Evolutionary conservation across 2,329 filamentous ascomycete species (phyloP), one percentile per base, ranked within the genome.

Genomic region (Curvularia eragrostidis): DNA sequence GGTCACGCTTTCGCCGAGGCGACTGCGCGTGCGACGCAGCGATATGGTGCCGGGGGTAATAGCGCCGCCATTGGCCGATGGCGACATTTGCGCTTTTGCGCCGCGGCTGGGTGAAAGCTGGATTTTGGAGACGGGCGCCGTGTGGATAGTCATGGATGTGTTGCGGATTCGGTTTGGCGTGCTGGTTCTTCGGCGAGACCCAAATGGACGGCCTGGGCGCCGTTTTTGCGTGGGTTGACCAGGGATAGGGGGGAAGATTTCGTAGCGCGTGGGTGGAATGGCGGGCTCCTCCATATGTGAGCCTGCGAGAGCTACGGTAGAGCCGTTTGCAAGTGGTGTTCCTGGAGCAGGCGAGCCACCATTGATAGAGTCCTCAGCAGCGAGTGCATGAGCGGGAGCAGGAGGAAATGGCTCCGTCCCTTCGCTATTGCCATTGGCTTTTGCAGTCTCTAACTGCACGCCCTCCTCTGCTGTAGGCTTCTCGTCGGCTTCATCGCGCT

Each of bases 191-290:
- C 75, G 70, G 21, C 73, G 70, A 15, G 75, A 66, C 24, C 75
- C 75, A 56, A 78, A 78, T 10, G 76, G 76, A 2, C 76, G 66
- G 5, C 72, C 74, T 32, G 74, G 70, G 18, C 75, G 68, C 5
- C 76, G 73, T 56, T 70, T 76, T 3, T 71, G 58, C 13, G 70
- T 60, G 18, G 73, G 68, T 51, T 77, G 75, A 32, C 84, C 84
- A 19, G 84, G 84, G 8, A 90, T 78, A 0, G 89, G 85, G 8
- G 91, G 91, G 68, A 91, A 94, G 39, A 95, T 86, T 67, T 93
- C 89, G 74, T 92, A 96, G 32, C 91, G 85, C 1, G 82, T 87
- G 0, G 87, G 81, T 2, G 90, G 90, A 24, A 95, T 89, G 47
- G 80, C 76, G 26, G 76, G 71, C 7, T 72, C 62, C 54, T 61